Conservation (phyloP, 176 grass and related monocot species). For the Sorghum bicolor region DNA sequence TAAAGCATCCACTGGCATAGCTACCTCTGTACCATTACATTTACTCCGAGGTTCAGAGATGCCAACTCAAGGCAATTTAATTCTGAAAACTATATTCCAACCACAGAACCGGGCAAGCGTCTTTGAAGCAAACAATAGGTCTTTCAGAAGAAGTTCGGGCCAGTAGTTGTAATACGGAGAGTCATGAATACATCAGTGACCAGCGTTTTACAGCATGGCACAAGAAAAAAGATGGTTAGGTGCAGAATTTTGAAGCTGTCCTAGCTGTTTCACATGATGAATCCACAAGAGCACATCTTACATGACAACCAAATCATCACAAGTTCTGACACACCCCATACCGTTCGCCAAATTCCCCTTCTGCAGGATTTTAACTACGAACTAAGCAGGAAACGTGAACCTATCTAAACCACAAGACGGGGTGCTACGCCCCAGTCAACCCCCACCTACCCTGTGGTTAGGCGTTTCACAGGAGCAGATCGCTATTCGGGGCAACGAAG, state of each 20-base stretch:
- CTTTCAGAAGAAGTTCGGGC: not conserved
- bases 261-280: not conserved
- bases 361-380: not conserved
- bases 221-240: not conserved
- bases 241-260: not conserved
- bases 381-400: not conserved
- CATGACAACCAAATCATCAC: not conserved
- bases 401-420: not conserved
- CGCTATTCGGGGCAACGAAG: not conserved
- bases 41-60: not conserved
- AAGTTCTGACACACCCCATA: not conserved
- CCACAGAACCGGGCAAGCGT: not conserved
- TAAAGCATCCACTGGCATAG: not conserved
- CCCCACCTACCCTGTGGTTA: not conserved
- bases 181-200: not conserved
- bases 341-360: not conserved
- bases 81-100: not conserved
- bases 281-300: not conserved
- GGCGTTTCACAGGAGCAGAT: not conserved
- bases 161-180: not conserved
- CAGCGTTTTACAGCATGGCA: not conserved
- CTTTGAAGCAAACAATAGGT: not conserved
- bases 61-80: not conserved
- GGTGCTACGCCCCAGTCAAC: not conserved
- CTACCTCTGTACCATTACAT: not conserved